Evolutionary conservation across 129 eudicot genomes (phyloP).

Genomic region (Scalesia atractyloides): DNA sequence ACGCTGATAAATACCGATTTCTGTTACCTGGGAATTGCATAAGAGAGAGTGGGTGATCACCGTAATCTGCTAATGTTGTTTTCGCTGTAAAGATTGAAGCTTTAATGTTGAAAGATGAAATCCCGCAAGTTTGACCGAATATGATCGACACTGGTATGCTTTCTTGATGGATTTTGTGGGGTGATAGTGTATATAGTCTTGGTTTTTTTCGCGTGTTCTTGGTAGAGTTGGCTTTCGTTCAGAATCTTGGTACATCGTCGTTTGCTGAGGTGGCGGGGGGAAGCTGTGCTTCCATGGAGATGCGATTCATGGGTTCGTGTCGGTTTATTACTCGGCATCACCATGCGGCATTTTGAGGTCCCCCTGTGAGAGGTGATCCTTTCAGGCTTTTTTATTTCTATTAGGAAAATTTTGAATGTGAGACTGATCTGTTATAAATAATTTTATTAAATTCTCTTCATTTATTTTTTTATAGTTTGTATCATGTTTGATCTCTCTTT

Average conservation of each 20-base stretch:
- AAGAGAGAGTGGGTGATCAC: conserved; percentile 67
- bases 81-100: conserved; percentile 45
- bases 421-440: conserved; percentile 55
- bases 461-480: conserved; percentile 25
- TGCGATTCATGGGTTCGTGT: conserved; percentile 32
- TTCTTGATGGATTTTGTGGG: conserved; percentile 45
- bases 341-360: conserved; percentile 36
- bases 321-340: conserved; percentile 37
- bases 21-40: conserved; percentile 86
- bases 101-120: conserved; percentile 27
- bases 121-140: conserved; percentile 27
- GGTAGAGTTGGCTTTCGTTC: conserved; percentile 39
- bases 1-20: conserved; percentile 69
- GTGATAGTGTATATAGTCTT: conserved; percentile 52
- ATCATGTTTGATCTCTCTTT: conserved; percentile 23
- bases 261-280: conserved; percentile 32
- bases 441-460: conserved; percentile 40
- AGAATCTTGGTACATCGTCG: conserved; percentile 26
- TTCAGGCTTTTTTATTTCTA: conserved; percentile 32
- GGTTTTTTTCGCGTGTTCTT: conserved; percentile 26
- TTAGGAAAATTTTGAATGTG: conserved; percentile 64
- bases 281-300: conserved; percentile 36
- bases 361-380: conserved; percentile 30
- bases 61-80: background rate
- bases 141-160: conserved; percentile 37